These are phyloP conservation scores for Hyphopichia pseudoburtonii DNA, from an alignment of 1,139 yeast species.

Conservation along the genomic window DNA sequence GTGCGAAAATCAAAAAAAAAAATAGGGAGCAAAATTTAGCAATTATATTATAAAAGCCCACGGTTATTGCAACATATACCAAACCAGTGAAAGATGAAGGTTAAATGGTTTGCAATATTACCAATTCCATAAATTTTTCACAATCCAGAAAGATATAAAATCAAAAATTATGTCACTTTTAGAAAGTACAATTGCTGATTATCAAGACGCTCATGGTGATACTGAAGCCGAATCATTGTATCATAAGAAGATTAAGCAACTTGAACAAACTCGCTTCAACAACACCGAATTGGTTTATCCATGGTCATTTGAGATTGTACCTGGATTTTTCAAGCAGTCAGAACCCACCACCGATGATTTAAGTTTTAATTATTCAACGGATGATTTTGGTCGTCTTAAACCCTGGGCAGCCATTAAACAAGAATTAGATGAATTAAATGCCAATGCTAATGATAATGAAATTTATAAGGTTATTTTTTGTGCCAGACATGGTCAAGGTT, in stretches of 20 bases:
- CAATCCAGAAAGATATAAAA: no score
- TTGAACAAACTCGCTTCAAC: slow-evolving; percentile 2
- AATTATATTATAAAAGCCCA: no score
- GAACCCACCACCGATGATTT: slow-evolving; percentile 47
- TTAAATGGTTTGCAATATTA: no score
- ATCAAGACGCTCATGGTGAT: slow-evolving; percentile 37
- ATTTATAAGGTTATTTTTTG: slow-evolving; percentile 58
- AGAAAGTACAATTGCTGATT: slow-evolving; percentile 33
- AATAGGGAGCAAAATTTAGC: no score
- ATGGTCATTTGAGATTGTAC: slow-evolving; percentile 52
- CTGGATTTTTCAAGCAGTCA: slow-evolving; percentile 57
- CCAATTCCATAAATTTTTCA: no score
- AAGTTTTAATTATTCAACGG: slow-evolving; percentile 45
- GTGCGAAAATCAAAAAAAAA: no score
- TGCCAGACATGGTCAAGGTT: slow-evolving; percentile 82
- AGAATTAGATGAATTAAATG: slow-evolving; percentile 40
- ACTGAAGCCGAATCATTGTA: slow-evolving; percentile 8
- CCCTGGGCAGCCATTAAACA: slow-evolving; percentile 47
- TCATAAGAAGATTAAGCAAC: slow-evolving; percentile 7
- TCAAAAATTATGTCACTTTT: slow-evolving; percentile 26
- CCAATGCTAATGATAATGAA: slow-evolving; percentile 31
- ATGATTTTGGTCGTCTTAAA: slow-evolving; percentile 48
- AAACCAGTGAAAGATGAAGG: no score
- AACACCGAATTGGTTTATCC: slow-evolving; percentile 11
- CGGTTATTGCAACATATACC: no score